These are phyloP conservation scores for Lumnitzera racemosa DNA, from an alignment of 345 rosid species.

Conservation along the genomic window DNA sequence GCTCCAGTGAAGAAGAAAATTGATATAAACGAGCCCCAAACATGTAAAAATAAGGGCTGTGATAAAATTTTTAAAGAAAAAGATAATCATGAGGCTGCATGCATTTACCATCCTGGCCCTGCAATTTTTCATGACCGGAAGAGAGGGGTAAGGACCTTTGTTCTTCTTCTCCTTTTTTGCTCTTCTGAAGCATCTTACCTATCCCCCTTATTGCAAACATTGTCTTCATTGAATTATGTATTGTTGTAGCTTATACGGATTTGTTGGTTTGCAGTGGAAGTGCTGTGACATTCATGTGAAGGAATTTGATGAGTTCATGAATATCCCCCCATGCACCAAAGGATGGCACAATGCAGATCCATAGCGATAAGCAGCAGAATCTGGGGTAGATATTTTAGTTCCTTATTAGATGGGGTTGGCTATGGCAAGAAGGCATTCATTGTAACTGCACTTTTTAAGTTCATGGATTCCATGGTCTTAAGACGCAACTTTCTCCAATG, in stretches of 20 bases:
- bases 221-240: not conserved
- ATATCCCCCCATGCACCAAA: constrained; percentile 75
- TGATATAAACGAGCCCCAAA: constrained; percentile 66
- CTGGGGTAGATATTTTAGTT: not conserved
- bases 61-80: constrained; percentile 77
- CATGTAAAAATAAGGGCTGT: constrained; percentile 79
- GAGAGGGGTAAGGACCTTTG: constrained; percentile 50
- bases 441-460: not conserved
- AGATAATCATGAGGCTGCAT: constrained; percentile 77
- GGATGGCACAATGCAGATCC: constrained; percentile 81
- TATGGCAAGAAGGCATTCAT: constrained; percentile 3
- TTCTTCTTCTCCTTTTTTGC: not conserved
- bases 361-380: constrained; percentile 13
- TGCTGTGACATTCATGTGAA: constrained; percentile 83
- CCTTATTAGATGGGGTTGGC: not conserved
- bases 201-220: not conserved
- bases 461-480: too few relatives aligned
- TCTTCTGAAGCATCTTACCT: not conserved
- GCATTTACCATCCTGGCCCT: constrained; percentile 93
- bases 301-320: constrained; percentile 95
- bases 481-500: too few relatives aligned
- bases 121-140: constrained; percentile 82
- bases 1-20: constrained; percentile 40
- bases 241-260: not conserved
- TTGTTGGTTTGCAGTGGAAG: constrained; percentile 63